These are phyloP conservation scores for Plasmodium berghei DNA, from an alignment of 169 alveolate genomes.

Conservation along the genomic window DNA sequence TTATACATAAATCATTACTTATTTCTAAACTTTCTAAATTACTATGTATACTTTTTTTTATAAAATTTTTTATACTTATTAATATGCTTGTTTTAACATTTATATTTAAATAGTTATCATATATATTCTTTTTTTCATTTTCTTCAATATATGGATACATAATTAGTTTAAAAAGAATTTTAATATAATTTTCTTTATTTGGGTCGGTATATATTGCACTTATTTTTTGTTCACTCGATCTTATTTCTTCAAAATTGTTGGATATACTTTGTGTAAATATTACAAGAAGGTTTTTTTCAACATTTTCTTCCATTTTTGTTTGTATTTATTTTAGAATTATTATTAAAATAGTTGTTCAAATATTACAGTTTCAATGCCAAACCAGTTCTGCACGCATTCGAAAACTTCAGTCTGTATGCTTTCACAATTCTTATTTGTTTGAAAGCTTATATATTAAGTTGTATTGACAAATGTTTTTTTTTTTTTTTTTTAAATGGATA, in stretches of 20 bases:
- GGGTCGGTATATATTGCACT: slow-evolving; percentile 23
- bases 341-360: no score
- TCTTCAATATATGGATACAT: slow-evolving; percentile 50
- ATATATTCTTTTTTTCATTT: slow-evolving; percentile 22
- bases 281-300: slow-evolving; percentile 28
- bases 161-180: slow-evolving; percentile 32
- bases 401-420: no score
- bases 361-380: no score
- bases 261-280: slow-evolving; percentile 61
- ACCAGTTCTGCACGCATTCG: no score
- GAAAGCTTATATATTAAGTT: no score
- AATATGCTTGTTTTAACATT: slow-evolving; percentile 50
- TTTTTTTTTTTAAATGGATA: no score
- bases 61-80: slow-evolving; percentile 61
- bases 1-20: slow-evolving; percentile 35
- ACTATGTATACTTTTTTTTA: slow-evolving; percentile 62
- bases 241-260: slow-evolving; percentile 45
- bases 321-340: not conserved
- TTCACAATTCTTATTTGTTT: no score
- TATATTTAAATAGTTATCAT: slow-evolving; percentile 29
- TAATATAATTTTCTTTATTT: slow-evolving; percentile 46
- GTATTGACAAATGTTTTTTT: no score
- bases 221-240: slow-evolving; percentile 27
- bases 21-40: slow-evolving; percentile 36
- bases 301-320: slow-evolving; percentile 21